phyloP scores from a whole-genome alignment of 208 protist species.

The Vickermania spadyakhi region DNA sequence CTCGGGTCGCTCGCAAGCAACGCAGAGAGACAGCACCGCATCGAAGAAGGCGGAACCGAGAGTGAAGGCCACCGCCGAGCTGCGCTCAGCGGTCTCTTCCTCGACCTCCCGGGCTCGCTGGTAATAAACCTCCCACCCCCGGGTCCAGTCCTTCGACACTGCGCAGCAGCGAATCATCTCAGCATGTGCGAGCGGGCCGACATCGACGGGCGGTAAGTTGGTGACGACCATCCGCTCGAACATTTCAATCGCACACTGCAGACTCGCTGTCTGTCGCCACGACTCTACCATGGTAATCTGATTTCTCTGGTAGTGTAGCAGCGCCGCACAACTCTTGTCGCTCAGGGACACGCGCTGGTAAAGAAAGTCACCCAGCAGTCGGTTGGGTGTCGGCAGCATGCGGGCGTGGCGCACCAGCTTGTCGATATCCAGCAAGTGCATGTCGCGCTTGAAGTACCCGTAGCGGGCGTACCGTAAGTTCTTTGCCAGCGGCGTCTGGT shows the following conservation, averaged over 20 bases:
- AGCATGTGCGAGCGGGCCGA: constrained; percentile 75
- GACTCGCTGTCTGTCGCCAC: constrained; percentile 35
- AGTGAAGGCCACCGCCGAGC: constrained; percentile 17
- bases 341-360: constrained; percentile 80
- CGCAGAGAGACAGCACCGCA: constrained; percentile 70
- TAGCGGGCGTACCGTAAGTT: constrained; percentile 88
- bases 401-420: constrained; percentile 87
- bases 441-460: constrained; percentile 87
- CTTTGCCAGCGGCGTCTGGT: constrained; percentile 69
- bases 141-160: constrained; percentile 60
- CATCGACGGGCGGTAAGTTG: constrained; percentile 83
- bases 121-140: constrained; percentile 70
- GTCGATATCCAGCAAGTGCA: constrained; percentile 86
- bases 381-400: constrained; percentile 76
- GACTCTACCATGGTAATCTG: constrained; percentile 70
- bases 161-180: constrained; percentile 90
- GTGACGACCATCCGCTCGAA: constrained; percentile 87
- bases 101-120: constrained; percentile 71
- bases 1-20: constrained; percentile 31
- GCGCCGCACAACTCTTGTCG: constrained; percentile 70
- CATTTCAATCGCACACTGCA: constrained; percentile 70
- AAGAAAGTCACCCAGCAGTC: constrained; percentile 84
- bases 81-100: constrained; percentile 10
- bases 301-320: constrained; percentile 72
- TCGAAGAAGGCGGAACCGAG: constrained; percentile 79